Conservation (phyloP, 306 rosid genomes). For the Begonia masoniana region DNA sequence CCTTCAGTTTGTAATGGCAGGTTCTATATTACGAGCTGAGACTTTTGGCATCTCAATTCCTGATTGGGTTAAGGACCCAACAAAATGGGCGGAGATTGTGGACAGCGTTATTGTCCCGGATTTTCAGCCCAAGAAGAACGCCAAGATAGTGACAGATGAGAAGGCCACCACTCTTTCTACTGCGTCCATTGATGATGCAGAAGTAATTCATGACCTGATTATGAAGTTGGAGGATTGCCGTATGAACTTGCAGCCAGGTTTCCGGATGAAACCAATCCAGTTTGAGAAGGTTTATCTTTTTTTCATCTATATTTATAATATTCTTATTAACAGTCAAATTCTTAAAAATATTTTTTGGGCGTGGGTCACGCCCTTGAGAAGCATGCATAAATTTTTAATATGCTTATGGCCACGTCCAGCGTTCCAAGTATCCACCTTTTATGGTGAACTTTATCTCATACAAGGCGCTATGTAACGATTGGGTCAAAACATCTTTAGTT, state of each 20-base stretch:
- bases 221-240: constrained; percentile 47
- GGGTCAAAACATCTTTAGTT: no score
- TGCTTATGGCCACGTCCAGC: no score
- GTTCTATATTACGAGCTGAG: constrained; percentile 72
- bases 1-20: constrained; percentile 73
- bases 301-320: background rate
- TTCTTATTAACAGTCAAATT: background rate
- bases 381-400: no score
- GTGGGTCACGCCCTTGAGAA: background rate
- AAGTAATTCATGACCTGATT: constrained; percentile 59
- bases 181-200: constrained; percentile 78
- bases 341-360: background rate
- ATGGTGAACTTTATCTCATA: no score
- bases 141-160: constrained; percentile 81
- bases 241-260: constrained; percentile 39
- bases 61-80: constrained; percentile 65
- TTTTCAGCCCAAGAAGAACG: constrained; percentile 76
- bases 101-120: constrained; percentile 70
- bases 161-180: constrained; percentile 63
- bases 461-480: no score
- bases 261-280: constrained; percentile 91
- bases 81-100: constrained; percentile 59
- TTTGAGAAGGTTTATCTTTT: constrained; percentile 63
- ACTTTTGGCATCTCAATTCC: constrained; percentile 84
- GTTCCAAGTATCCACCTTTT: no score